Base-by-base conservation (phyloP, 164 flowering plant genomes). In the Nymphaea colorata region DNA sequence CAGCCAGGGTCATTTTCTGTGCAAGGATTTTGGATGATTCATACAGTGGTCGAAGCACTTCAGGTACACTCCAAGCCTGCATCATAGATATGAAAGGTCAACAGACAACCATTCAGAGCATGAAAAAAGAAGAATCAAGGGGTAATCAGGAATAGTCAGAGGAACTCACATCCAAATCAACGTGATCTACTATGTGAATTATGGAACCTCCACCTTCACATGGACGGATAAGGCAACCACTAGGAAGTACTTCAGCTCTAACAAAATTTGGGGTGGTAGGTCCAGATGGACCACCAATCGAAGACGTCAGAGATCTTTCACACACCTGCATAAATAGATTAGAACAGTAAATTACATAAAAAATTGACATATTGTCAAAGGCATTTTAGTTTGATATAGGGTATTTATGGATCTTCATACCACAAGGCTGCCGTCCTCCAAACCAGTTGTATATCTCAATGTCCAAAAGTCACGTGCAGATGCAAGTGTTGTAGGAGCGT, bases 181-280 rank as follows among this genome's bases (percentile, higher is more conserved):
- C 70, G 69, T 91, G 97, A 83, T 90, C 91, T 43, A 90, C 96
- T 75, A 90, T 88, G 80, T 88, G 83, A 66, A 90, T 78, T 41
- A 88, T 87, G 41, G 96, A 88, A 41, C 96, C 90, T 10, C 96
- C 94, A 62, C 96, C 96, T 69, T 90, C 96, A 75, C 89, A 88
- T 62, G 97, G 87, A 11, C 97, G 83, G 61, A 90, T 84, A 45
- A 90, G 81, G 72, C 74, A 88, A 53, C 96, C 96, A 75, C 94
- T 88, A 8, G 96, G 82, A 63, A 88, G 83, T 82, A 88, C 77
- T 72, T 88, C 89, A 66, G 87, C 92, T 77, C 96, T 84, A 0
- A 82, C 82, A 67, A 84, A 90, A 71, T 69, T 79, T 18, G 85
- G 67, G 59, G 86, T 43, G 60, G 86, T 74, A 44, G 92, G 89